Evolutionary conservation across 1,284 basidiomycete genomes (phyloP).

Genomic region (Microbotryum lychnidis-dioicae): DNA sequence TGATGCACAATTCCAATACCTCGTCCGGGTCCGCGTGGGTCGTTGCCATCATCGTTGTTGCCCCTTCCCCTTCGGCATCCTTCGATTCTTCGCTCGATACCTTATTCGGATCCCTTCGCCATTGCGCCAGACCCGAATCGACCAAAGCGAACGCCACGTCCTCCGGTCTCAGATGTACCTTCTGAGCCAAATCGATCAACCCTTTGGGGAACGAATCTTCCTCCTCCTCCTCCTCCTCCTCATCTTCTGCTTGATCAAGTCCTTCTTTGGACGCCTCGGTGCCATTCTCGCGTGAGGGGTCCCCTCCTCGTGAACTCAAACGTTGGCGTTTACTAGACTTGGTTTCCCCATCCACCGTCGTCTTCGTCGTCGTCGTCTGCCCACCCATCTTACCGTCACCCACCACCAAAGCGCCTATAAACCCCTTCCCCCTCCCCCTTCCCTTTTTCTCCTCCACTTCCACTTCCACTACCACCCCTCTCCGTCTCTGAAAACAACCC

Average conservation of each 20-base stretch:
- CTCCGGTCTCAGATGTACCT: constrained; percentile 59
- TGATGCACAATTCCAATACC: constrained; percentile 50
- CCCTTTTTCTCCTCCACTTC: constrained; percentile 2
- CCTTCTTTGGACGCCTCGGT: not conserved
- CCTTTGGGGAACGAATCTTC: constrained; percentile 11
- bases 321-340: too few relatives aligned
- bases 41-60: constrained; percentile 28
- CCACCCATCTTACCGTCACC: not conserved
- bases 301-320: not conserved
- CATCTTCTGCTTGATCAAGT: not conserved
- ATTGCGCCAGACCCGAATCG: constrained; percentile 68
- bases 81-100: constrained; percentile 1
- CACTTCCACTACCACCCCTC: not conserved
- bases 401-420: constrained; percentile 8
- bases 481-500: constrained; percentile 42
- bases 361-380: not conserved
- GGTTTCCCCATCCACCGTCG: not conserved
- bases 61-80: not conserved
- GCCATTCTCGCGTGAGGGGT: not conserved
- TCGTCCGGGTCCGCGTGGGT: constrained; percentile 39
- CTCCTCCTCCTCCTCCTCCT: not conserved
- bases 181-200: constrained; percentile 18
- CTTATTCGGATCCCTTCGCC: constrained; percentile 33
- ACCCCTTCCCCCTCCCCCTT: constrained; percentile 8
- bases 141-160: constrained; percentile 81